Evolutionary conservation across 2,329 filamentous ascomycete genomes (phyloP).

Genomic region (Xylaria sp.): DNA sequence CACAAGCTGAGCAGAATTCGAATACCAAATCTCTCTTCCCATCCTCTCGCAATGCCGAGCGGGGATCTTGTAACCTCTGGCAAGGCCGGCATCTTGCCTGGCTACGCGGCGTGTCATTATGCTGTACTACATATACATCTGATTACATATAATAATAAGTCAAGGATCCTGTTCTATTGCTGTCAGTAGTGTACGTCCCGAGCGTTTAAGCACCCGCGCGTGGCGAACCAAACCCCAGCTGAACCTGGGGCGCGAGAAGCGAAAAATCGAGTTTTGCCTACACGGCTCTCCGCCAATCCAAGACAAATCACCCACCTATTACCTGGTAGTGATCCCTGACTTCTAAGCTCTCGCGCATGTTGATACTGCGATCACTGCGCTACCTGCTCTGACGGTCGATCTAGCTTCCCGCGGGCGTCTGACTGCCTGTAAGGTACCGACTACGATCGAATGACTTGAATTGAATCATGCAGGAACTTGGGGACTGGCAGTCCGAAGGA

Average conservation of each 20-base stretch:
- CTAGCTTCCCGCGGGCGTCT: constrained; percentile 22
- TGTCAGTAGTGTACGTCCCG: constrained; percentile 10
- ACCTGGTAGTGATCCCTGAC: constrained; percentile 19
- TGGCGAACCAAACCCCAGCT: constrained; percentile 36
- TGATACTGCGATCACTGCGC: not conserved
- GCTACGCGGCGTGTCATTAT: constrained; percentile 24
- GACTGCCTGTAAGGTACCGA: constrained; percentile 30
- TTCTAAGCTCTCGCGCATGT: constrained; percentile 2
- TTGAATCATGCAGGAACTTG: constrained; percentile 25
- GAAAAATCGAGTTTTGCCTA: constrained; percentile 10
- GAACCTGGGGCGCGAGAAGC: constrained; percentile 20
- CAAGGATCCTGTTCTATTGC: constrained; percentile 28
- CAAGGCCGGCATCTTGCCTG: not conserved
- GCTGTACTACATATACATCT: constrained; percentile 1
- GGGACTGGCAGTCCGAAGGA: not conserved
- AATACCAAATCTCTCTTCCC: not conserved
- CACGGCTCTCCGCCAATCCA: constrained; percentile 12
- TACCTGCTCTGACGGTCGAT: constrained; percentile 20
- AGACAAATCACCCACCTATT: constrained; percentile 21
- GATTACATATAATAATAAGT: constrained; percentile 25
- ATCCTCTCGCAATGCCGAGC: not conserved
- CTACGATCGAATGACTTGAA: constrained; percentile 10
- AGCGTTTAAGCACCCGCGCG: constrained; percentile 16
- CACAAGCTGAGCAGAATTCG: constrained; percentile 1
- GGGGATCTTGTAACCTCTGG: not conserved